phyloP scores from a whole-genome alignment of 2,329 filamentous ascomycete genomes.

The Zymoseptoria ardabiliae region DNA sequence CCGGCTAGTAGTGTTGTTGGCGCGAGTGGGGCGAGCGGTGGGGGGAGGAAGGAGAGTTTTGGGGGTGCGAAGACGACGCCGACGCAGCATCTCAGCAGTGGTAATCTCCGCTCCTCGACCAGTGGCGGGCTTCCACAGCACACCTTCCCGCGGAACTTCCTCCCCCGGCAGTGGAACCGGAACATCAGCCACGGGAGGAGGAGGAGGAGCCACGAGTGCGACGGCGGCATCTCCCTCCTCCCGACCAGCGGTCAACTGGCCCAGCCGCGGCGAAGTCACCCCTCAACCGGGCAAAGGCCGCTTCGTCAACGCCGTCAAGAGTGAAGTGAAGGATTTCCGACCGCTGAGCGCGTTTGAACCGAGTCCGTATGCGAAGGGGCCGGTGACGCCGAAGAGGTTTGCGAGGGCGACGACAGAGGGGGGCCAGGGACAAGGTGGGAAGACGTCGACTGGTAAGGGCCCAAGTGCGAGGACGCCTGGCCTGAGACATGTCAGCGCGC shows the following conservation, averaged over 20 bases:
- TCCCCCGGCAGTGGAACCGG: not conserved
- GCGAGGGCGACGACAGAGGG: not conserved
- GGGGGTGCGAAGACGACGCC: slow-evolving; percentile 38
- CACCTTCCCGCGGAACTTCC: not conserved
- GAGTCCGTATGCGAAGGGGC: slow-evolving; percentile 27
- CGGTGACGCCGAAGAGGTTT: slow-evolving; percentile 24
- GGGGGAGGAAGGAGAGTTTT: slow-evolving; percentile 44
- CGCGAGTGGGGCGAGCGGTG: slow-evolving; percentile 24
- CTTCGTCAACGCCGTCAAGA: slow-evolving; percentile 17
- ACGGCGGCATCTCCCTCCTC: no score
- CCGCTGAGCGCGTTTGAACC: slow-evolving; percentile 30
- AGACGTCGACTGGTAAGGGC: no score
- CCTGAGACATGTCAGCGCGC: slow-evolving; percentile 8
- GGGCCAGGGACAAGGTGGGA: no score
- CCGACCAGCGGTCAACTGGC: slow-evolving; percentile 4
- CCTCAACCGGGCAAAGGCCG: slow-evolving; percentile 20
- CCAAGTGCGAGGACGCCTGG: not conserved
- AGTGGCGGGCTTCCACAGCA: slow-evolving; percentile 5
- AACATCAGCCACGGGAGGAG: no score
- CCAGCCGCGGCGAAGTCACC: slow-evolving; percentile 11
- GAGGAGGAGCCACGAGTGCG: no score
- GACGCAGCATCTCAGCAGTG: slow-evolving; percentile 22
- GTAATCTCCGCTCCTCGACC: slow-evolving; percentile 14
- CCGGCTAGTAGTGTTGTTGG: slow-evolving; percentile 58
- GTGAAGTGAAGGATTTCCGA: slow-evolving; percentile 22